Conservation (phyloP, 805 yeast species). For the Yamadazyma akitaensis region DNA sequence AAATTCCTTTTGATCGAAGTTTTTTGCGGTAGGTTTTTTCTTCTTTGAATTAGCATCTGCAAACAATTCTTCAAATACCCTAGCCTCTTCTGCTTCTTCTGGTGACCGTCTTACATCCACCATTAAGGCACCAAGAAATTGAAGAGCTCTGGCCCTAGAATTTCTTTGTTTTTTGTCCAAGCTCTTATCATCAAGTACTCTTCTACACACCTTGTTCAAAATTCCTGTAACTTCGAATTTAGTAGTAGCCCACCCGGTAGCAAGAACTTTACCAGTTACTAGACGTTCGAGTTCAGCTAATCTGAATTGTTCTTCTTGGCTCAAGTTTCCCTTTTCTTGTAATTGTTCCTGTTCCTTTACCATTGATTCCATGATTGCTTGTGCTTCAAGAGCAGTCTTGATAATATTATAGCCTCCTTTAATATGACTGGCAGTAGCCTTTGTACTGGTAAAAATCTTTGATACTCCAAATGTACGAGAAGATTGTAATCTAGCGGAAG, state of each 20-base stretch:
- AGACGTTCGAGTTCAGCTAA: conserved; percentile 74
- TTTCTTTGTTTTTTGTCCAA: conserved; percentile 60
- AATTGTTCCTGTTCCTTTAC: conserved; percentile 60
- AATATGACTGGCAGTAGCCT: conserved; percentile 79
- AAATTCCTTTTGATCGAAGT: conserved; percentile 18
- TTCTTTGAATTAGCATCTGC: conserved; percentile 73
- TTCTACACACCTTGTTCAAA: conserved; percentile 67
- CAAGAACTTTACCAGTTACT: conserved; percentile 83
- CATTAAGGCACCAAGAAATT: conserved; percentile 69
- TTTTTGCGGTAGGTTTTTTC: conserved; percentile 21
- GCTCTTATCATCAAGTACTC: conserved; percentile 50
- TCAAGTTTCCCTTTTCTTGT: conserved; percentile 23
- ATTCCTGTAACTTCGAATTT: conserved; percentile 85
- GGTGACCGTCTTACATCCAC: conserved; percentile 64
- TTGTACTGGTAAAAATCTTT: conserved; percentile 74
- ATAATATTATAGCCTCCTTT: conserved; percentile 82
- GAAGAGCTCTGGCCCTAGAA: conserved; percentile 76
- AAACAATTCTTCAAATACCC: conserved; percentile 87
- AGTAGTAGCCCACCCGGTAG: conserved; percentile 95
- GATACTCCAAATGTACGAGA: conserved; percentile 84
- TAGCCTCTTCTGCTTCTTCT: conserved; percentile 90
- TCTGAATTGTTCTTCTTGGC: conserved; percentile 34
- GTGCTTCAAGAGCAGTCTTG: conserved; percentile 86
- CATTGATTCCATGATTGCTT: conserved; percentile 64
- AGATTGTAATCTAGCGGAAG: conserved; percentile 67